These are phyloP conservation scores for Karstenula rhodostoma DNA, from an alignment of 2,329 filamentous ascomycete genomes.

Conservation along the genomic window DNA sequence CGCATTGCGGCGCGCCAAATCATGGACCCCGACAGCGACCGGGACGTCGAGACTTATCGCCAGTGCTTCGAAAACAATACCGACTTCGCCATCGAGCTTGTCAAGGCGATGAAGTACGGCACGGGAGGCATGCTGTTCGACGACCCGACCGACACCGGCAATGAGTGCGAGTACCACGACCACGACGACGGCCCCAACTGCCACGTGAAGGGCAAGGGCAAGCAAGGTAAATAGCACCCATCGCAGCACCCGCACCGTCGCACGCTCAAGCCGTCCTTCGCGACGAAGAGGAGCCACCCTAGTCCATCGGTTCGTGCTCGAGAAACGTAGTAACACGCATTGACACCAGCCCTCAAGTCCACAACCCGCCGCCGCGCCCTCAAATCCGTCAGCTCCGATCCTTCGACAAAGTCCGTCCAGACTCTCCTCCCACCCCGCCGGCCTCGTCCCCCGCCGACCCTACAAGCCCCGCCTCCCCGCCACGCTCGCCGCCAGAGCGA, in stretches of 20 bases:
- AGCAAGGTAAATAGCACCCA: constrained; percentile 47
- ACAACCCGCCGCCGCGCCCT: constrained; percentile 33
- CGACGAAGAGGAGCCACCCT: constrained; percentile 24
- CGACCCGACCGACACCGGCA: constrained; percentile 57
- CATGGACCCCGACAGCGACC: constrained; percentile 62
- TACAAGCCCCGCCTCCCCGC: constrained; percentile 30
- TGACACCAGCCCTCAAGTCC: constrained; percentile 47
- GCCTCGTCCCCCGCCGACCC: constrained; percentile 35
- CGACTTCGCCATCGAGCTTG: constrained; percentile 62
- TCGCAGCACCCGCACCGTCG: constrained; percentile 11
- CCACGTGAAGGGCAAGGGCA: constrained; percentile 44
- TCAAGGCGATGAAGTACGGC: constrained; percentile 60
- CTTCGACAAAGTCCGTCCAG: constrained; percentile 39
- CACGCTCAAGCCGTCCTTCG: constrained; percentile 26
- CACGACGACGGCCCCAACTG: constrained; percentile 56
- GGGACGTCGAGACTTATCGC: constrained; percentile 59
- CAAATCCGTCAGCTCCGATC: constrained; percentile 41
- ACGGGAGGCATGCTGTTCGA: constrained; percentile 61
- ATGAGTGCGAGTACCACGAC: constrained; percentile 61
- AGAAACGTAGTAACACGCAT: constrained; percentile 44
- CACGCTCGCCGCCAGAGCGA: constrained; percentile 45
- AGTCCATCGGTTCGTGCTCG: constrained; percentile 26
- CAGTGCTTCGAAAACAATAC: constrained; percentile 59
- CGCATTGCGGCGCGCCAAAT: constrained; percentile 65
- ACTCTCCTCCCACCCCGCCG: constrained; percentile 42